Evolutionary conservation across 2,329 filamentous ascomycete genomes (phyloP), one percentile per base, ranked within the genome.

Genomic region (Aspergillus latus): DNA sequence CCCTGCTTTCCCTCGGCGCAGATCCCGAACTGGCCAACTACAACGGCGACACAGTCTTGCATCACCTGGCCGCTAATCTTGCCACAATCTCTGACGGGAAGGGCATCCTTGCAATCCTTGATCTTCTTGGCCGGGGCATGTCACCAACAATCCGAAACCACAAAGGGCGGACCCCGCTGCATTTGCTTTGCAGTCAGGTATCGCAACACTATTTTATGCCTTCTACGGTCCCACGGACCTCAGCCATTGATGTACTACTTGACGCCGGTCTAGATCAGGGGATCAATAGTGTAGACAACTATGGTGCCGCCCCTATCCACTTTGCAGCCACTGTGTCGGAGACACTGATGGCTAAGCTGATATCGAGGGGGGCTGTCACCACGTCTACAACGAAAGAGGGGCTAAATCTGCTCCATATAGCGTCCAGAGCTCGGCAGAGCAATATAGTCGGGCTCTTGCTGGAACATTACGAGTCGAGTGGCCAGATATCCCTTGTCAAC

Each of bases 401-500:
- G 11, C 52, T 57, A 5, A 66, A 57, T 29, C n/a, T 66, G 16
- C 44, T 66, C 13, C 64, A 66, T 43, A 62, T 64, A 32, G 61
- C 59, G 1, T 49, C 62, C 10, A 53, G 56, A 5, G 61, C 62
- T 4, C 58, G 58, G 1, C 62, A 63, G 47, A 61, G 53, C 30
- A 64, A 64, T 50, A 47, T 50, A 0, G 51, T 66, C 21, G 64
- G 62, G 4, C 46, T 64, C 11, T 51, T 66, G 5, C 40, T 64
- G 5, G 55, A 60, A n/a, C 57, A 60, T 42, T 64, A 54, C 30
- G 16, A 47, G 21, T 29, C 52, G 6, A 50, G 32, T 5, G 9
- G 37, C 10, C 48, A 59, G 28, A 30, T 30, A 7, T 34, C 39
- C 0, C 46, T 57, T 21, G 36, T 66, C 32, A 64, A 62, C 49